phyloP scores from a whole-genome alignment of 768 basidiomycete genomes.

The Russula sp. region DNA sequence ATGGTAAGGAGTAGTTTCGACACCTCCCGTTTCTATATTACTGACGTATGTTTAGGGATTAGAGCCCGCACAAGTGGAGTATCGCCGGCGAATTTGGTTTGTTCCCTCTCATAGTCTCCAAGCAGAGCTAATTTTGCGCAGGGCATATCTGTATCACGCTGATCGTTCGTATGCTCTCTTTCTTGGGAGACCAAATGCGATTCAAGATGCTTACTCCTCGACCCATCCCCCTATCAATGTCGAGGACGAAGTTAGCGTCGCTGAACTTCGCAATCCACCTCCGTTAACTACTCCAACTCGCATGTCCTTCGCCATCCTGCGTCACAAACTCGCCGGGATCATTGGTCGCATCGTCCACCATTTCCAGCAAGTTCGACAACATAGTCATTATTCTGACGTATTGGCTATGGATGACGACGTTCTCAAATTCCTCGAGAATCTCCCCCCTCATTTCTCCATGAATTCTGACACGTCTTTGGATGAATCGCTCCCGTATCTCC shows the following conservation, averaged over 20 bases:
- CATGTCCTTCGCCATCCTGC: conserved; percentile 85
- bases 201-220: conserved; percentile 86
- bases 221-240: conserved; percentile 73
- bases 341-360: conserved; percentile 91
- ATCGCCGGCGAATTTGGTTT: conserved; percentile 87
- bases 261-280: conserved; percentile 48
- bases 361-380: conserved; percentile 81
- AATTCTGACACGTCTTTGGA: conserved; percentile 79
- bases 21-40: conserved; percentile 19
- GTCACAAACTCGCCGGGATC: conserved; percentile 76
- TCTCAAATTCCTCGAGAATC: conserved; percentile 64
- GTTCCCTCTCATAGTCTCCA: conserved; percentile 14
- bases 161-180: conserved; percentile 90
- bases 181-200: conserved; percentile 85
- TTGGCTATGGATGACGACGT: conserved; percentile 79
- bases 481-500: conserved; percentile 58
- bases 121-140: conserved; percentile 34
- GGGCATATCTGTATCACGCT: conserved; percentile 91
- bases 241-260: conserved; percentile 53
- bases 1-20: conserved; percentile 53
- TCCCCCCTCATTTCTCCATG: conserved; percentile 77
- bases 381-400: conserved; percentile 81
- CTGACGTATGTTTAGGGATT: conserved; percentile 49
- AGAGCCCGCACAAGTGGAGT: conserved; percentile 76
- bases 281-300: conserved; percentile 70